phyloP scores from a whole-genome alignment of 2,329 filamentous ascomycete genomes.

The Nemania sp. region DNA sequence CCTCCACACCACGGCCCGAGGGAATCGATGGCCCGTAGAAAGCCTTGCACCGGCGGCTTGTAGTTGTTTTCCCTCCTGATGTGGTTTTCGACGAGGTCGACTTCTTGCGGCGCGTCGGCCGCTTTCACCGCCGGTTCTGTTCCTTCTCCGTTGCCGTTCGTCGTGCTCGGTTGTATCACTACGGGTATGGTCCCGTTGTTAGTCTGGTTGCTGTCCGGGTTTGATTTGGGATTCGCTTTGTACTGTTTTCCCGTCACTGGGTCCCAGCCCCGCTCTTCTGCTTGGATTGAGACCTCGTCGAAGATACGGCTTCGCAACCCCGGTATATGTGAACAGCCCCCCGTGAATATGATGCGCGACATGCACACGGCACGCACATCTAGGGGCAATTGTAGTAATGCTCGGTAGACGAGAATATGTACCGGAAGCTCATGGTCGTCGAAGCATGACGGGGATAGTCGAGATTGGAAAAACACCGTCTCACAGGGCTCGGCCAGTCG shows the following conservation, averaged over 20 bases:
- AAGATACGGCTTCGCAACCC: slow-evolving; percentile 79
- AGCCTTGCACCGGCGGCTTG: slow-evolving; percentile 54
- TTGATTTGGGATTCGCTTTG: slow-evolving; percentile 49
- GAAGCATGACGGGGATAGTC: slow-evolving; percentile 57
- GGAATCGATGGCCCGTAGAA: slow-evolving; percentile 67
- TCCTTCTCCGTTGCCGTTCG: slow-evolving; percentile 36
- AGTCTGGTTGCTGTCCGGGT: slow-evolving; percentile 37
- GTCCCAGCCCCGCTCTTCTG: slow-evolving; percentile 75
- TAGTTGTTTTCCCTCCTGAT: slow-evolving; percentile 51
- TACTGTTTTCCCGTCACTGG: slow-evolving; percentile 68
- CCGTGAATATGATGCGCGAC: slow-evolving; percentile 84
- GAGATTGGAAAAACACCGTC: slow-evolving; percentile 68
- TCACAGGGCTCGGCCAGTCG: slow-evolving; percentile 76
- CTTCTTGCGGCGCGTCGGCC: slow-evolving; percentile 51
- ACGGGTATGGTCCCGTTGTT: slow-evolving; percentile 28
- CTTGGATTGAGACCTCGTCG: slow-evolving; percentile 70
- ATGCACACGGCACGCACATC: slow-evolving; percentile 86
- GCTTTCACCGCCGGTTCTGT: slow-evolving; percentile 43
- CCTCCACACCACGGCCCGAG: slow-evolving; percentile 76
- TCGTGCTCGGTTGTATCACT: slow-evolving; percentile 21
- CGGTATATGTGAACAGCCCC: slow-evolving; percentile 76
- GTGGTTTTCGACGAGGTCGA: slow-evolving; percentile 62
- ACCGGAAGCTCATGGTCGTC: slow-evolving; percentile 88
- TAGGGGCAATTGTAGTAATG: slow-evolving; percentile 73
- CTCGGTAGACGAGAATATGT: slow-evolving; percentile 74